Base-by-base conservation (phyloP, 495 filamentous ascomycete species). In the Saxophila tyrrhenica region DNA sequence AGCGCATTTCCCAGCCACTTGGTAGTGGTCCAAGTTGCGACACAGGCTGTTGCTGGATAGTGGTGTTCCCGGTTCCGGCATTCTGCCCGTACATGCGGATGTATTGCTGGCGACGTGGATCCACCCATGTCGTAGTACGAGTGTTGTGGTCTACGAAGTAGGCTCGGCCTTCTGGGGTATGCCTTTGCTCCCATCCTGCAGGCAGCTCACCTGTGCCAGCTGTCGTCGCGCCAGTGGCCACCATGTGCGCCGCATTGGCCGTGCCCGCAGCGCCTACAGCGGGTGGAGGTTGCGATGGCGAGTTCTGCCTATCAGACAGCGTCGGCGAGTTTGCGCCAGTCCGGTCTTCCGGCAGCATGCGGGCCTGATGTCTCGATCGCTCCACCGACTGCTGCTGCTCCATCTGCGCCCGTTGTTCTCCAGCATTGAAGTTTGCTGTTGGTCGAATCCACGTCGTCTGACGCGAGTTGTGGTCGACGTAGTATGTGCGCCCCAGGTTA, bases 61-160 rank as follows among this genome's bases (percentile, higher is more conserved):
- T 91, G 39, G 85, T 92, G 65, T 80, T 88, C 39, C 79, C 77
- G 57, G 78, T 84, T 13, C 49, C 49, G n/a, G 73, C 70, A 60
- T 79, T 86, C 53, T 82, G 79, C 3, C 88, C 91, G 65, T 96
- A 97, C 89, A 94, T 96, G 32, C 92, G 79, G 56, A 98, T 96
- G 70, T 95, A 98, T 68, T 97, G 92, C 72, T 96, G 91, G 46
- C 92, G 85, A 51, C 92, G 85, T 24, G 92, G 92, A 67, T 98
- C 92, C n/a, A 98, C 92, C 92, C 92, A 98, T 3, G 92, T 98
- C 8, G 92, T 98, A 3, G 94, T 97, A 52, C 92, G 83, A 16
- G 94, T 97, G 68, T 97, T 98, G 71, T 98, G 92, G 66, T 98
- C 92, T n/a, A 98, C 92, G 69, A 96, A 98, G 68, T 98, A 98